These are phyloP conservation scores for Lithospermum erythrorhizon DNA, from an alignment of 257 asterid genomes.

Conservation along the genomic window DNA sequence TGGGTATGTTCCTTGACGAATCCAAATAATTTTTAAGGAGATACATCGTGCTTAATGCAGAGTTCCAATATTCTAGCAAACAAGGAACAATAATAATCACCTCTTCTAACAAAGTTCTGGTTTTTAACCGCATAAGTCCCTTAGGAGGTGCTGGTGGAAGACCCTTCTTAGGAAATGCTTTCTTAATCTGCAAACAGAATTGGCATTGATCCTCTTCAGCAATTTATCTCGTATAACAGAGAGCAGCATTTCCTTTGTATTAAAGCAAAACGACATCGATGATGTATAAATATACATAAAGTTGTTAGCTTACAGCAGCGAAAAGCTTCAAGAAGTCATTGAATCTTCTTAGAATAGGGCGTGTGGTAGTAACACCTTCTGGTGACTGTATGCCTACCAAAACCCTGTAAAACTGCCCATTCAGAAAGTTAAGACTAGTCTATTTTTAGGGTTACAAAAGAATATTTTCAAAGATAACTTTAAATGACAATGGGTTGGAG, in stretches of 20 bases:
- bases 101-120: slow-evolving; percentile 87
- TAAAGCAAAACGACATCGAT: background rate
- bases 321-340: slow-evolving; percentile 76
- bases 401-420: slow-evolving; percentile 93
- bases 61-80: background rate
- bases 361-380: slow-evolving; percentile 46
- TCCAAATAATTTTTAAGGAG: background rate
- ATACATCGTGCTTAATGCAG: background rate
- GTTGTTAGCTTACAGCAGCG: slow-evolving; percentile 62
- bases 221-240: background rate
- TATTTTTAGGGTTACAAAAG: background rate
- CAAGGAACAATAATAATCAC: slow-evolving; percentile 24
- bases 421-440: slow-evolving; percentile 26
- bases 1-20: background rate
- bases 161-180: slow-evolving; percentile 56
- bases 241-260: background rate
- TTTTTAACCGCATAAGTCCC: slow-evolving; percentile 75
- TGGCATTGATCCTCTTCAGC: background rate
- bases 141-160: slow-evolving; percentile 87
- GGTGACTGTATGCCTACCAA: slow-evolving; percentile 71
- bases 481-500: background rate
- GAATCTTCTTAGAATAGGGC: slow-evolving; percentile 48
- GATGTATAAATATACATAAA: background rate
- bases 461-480: no score
- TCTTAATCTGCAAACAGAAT: slow-evolving; percentile 56